Percentiles rank a stretch among this genome's conserved stretches.
phyloP scores from a whole-genome alignment of 139 green algal genomes.

The Closterium sp. region DNA sequence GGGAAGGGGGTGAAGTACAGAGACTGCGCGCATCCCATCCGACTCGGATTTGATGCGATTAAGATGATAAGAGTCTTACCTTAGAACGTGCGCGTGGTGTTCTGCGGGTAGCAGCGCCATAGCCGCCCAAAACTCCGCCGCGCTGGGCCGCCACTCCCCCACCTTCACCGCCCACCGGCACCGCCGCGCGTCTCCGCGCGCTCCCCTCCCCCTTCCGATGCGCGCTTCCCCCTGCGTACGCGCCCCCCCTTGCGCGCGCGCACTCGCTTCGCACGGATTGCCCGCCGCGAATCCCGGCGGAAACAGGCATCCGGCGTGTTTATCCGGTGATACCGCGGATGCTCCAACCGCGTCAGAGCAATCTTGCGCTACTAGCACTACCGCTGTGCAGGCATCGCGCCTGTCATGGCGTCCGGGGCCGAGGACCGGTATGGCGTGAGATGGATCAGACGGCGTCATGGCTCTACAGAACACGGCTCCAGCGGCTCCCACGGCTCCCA shows the following conservation, averaged over 20 bases:
- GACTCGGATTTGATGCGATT: no score
- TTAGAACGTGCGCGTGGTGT: constrained; percentile 10
- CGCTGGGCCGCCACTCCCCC: constrained; percentile 3
- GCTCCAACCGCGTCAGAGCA: not conserved
- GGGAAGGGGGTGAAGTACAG: not conserved
- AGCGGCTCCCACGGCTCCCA: no score
- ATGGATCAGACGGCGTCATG: no score
- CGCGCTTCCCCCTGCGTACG: not conserved
- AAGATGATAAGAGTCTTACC: constrained; percentile 9
- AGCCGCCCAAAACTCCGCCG: not conserved
- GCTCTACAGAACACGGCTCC: no score
- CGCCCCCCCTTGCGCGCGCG: not conserved
- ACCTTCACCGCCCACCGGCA: not conserved
- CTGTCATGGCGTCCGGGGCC: no score
- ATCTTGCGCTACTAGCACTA: not conserved
- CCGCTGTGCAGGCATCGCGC: no score
- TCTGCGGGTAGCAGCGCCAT: constrained; percentile 6
- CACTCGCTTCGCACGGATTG: not conserved
- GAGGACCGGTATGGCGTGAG: no score
- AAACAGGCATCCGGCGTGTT: not conserved
- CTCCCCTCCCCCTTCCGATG: not conserved
- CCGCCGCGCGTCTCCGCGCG: not conserved
- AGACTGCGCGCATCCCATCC: not conserved
- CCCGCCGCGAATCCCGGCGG: not conserved
- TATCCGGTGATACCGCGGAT: not conserved